Base-by-base conservation (phyloP, 2,329 filamentous ascomycete genomes). In the Cytospora mali region DNA sequence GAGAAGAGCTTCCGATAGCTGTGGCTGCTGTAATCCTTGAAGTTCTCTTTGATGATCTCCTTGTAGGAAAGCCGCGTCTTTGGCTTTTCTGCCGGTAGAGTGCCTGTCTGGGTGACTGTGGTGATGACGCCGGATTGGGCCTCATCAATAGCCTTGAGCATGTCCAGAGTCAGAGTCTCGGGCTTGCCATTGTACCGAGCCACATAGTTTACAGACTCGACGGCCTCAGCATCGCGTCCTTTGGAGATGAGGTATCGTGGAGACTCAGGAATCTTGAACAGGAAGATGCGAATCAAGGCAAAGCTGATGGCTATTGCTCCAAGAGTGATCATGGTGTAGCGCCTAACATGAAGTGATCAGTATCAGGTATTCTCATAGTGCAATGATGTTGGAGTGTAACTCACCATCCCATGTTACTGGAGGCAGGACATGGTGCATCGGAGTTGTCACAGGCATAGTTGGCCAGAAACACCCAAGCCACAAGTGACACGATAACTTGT, bases 391-490 rank as follows among this genome's bases (percentile, higher is more conserved):
- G 23, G 11, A n/a, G n/a, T 51, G 10, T 6, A 0, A 66, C 67
- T 62, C 55, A 71, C 76, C 81, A 83, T n/a, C 80, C 81, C 78
- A 79, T 80, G 67, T 83, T 83, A 27, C 75, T 71, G 0, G 69
- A 61, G 16, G 71, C 71, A 7, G 75, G 72, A 64, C 80, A 83
- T 3, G 73, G 75, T 0, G 68, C 69, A 0, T 71, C 67, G 16
- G 75, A 70, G 14, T 67, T 62, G 13, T 65, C 69, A 66, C 75
- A 82, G 61, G 75, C 81, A 68, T 73, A 78, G 61, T 73, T 72
- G n/a, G 71, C 72, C 48, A 79, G 68, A 66, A 79, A 77, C 0
- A 75, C 74, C 78, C 79, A 81, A 18, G 77, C 75, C 53, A 83
- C 72, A 59, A 80, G 74, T 1, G 76, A 76, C 2, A 77, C 75